A percentile compares a stretch with the other conserved stretches of the same genome.
phyloP scores from a whole-genome alignment of 2,329 filamentous ascomycete species.

The Aciculosporium take region DNA sequence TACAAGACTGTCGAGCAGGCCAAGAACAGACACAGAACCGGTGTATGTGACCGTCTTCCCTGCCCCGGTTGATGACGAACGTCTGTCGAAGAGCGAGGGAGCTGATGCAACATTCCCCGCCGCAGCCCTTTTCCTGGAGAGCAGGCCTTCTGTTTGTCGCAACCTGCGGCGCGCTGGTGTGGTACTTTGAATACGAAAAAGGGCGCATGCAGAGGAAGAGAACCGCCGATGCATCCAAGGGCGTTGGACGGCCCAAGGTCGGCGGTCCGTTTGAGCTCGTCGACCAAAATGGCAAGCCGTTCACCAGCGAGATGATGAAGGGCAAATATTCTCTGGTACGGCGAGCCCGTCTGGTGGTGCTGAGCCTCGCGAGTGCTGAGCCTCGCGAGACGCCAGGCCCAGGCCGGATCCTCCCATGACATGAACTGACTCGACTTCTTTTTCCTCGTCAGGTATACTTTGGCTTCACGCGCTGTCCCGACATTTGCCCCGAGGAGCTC shows the following conservation, averaged over 20 bases:
- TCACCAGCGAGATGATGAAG: constrained; percentile 68
- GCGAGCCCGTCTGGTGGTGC: neutral
- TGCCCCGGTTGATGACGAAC: no score
- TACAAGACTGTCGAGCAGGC: constrained; percentile 44
- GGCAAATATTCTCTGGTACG: constrained; percentile 70
- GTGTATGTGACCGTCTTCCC: constrained; percentile 24
- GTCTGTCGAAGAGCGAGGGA: no score
- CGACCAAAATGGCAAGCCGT: constrained; percentile 66
- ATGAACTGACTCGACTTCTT: neutral
- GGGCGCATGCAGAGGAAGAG: constrained; percentile 76
- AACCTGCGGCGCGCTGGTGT: constrained; percentile 61
- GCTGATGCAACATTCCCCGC: constrained; percentile 13
- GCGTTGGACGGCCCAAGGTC: constrained; percentile 83
- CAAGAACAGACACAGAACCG: constrained; percentile 42
- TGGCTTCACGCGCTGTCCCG: constrained; percentile 93
- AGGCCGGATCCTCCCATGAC: no score
- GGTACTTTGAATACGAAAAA: constrained; percentile 93
- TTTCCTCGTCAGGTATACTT: constrained; percentile 85
- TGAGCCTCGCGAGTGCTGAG: no score
- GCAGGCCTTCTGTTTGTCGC: constrained; percentile 73
- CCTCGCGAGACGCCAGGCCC: no score
- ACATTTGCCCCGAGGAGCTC: constrained; percentile 97
- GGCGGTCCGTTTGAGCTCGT: constrained; percentile 72
- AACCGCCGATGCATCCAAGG: constrained; percentile 83
- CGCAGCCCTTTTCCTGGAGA: constrained; percentile 83